These are phyloP conservation scores for Conticribra guillardii DNA, from an alignment of 108 stramenopile genomes.

Conservation along the genomic window DNA sequence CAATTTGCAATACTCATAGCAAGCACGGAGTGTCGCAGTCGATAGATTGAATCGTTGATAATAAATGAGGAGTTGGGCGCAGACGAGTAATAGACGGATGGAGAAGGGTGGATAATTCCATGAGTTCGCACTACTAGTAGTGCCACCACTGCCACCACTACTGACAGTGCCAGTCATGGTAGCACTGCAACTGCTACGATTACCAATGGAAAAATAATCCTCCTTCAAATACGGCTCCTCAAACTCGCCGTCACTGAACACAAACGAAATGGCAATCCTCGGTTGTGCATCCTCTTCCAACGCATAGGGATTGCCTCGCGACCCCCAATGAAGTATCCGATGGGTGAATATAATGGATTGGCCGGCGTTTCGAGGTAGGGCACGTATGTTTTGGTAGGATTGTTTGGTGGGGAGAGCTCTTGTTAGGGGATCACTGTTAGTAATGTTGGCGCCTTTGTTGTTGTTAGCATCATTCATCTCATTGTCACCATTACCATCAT, in stretches of 20 bases:
- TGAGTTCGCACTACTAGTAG: too few relatives aligned
- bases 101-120: slow-evolving; percentile 54
- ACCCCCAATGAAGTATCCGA: slow-evolving; percentile 82
- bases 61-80: slow-evolving; percentile 78
- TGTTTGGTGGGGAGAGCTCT: slow-evolving; percentile 65
- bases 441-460: too few relatives aligned
- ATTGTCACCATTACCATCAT: too few relatives aligned
- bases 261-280: slow-evolving; percentile 76
- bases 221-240: slow-evolving; percentile 60
- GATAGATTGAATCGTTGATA: slow-evolving; percentile 71
- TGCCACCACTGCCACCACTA: too few relatives aligned
- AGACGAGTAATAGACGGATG: slow-evolving; percentile 73
- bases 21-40: slow-evolving; percentile 49
- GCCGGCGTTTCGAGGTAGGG: slow-evolving; percentile 65
- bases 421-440: slow-evolving; percentile 58
- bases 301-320: slow-evolving; percentile 47
- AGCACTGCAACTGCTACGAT: too few relatives aligned
- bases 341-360: slow-evolving; percentile 73
- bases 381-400: slow-evolving; percentile 76
- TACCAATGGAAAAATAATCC: slow-evolving; percentile 8
- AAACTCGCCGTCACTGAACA: slow-evolving; percentile 65
- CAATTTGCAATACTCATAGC: slow-evolving; percentile 68
- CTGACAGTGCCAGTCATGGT: too few relatives aligned
- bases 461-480: too few relatives aligned
- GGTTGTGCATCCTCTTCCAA: slow-evolving; percentile 16